Conservation (phyloP, 176 grass and related monocot genomes). For the Paspalum notatum region DNA sequence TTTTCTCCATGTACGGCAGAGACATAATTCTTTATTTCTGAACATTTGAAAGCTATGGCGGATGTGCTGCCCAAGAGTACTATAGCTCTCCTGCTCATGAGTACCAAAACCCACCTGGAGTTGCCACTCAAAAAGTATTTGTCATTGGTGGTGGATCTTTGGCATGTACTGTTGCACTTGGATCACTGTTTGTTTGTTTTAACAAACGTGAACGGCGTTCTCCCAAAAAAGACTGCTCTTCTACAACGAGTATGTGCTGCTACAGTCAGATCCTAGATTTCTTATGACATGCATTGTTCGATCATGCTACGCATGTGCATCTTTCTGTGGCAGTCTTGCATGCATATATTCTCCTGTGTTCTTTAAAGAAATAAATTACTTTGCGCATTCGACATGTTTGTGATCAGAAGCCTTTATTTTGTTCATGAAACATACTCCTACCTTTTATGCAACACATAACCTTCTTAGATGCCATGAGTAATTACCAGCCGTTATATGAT, state of each 20-base stretch:
- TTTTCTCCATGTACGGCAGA: not conserved
- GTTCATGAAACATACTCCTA: not conserved
- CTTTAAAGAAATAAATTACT: not conserved
- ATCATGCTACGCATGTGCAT: not conserved
- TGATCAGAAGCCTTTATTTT: constrained; percentile 29
- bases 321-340: not conserved
- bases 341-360: not conserved
- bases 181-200: constrained; percentile 58
- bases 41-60: constrained; percentile 52
- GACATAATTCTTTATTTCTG: constrained; percentile 33
- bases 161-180: constrained; percentile 58
- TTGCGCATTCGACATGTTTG: not conserved
- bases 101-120: constrained; percentile 29
- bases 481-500: not conserved
- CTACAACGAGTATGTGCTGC: constrained; percentile 57
- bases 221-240: constrained; percentile 49
- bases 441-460: not conserved
- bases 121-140: constrained; percentile 36
- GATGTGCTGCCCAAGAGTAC: constrained; percentile 40
- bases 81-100: constrained; percentile 28
- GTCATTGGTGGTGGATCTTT: constrained; percentile 55
- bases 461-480: not conserved
- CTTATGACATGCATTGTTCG: constrained; percentile 5
- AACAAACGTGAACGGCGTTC: constrained; percentile 51
- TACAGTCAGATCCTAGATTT: constrained; percentile 32